These are phyloP conservation scores for Mycosphaerelloides madeirae DNA, from an alignment of 2,329 filamentous ascomycete species.

Conservation along the genomic window DNA sequence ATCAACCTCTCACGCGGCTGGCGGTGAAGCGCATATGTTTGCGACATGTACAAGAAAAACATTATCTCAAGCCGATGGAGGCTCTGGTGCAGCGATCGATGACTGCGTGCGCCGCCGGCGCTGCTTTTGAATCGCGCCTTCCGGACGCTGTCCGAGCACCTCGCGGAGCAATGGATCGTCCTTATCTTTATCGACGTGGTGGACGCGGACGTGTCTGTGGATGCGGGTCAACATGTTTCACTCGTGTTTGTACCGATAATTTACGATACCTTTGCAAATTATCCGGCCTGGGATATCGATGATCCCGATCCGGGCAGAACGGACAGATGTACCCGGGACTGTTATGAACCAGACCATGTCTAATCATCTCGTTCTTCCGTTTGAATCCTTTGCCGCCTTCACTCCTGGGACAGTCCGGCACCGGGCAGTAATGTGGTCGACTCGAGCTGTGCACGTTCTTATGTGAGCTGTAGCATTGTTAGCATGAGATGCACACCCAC, in stretches of 20 bases:
- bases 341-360: conserved; percentile 83
- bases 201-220: conserved; percentile 82
- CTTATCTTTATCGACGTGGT: conserved; percentile 84
- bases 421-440: conserved; percentile 61
- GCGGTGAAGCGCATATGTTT: background rate
- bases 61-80: background rate
- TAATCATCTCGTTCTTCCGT: conserved; percentile 65
- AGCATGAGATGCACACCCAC: no score
- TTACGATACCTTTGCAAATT: conserved; percentile 97
- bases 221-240: background rate
- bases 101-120: conserved; percentile 58
- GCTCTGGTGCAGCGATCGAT: conserved; percentile 1
- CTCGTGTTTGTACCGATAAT: no score
- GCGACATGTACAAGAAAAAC: no score
- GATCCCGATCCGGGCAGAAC: conserved; percentile 88
- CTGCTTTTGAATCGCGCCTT: conserved; percentile 71
- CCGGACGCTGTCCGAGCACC: conserved; percentile 78
- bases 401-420: conserved; percentile 53
- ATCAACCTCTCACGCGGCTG: background rate
- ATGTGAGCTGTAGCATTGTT: conserved; percentile 53
- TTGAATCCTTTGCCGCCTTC: conserved; percentile 64
- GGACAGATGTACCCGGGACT: conserved; percentile 95
- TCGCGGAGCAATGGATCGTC: conserved; percentile 77
- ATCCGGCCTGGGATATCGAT: conserved; percentile 90
- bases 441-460: conserved; percentile 62